Base-by-base conservation (phyloP, 805 yeast genomes). In the Metschnikowia cerradonensis region DNA sequence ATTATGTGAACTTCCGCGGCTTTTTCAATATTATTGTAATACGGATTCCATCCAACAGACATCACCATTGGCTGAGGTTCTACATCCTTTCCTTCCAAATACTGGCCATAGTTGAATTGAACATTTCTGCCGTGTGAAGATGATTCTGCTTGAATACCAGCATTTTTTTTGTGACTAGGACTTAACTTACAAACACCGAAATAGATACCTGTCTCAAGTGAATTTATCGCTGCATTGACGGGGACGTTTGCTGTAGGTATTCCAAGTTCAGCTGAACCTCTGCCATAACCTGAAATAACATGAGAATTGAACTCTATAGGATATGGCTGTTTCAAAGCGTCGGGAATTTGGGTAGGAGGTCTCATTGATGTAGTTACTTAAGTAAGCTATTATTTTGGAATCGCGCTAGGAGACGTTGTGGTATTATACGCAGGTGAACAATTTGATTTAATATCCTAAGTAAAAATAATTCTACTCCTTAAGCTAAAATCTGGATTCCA, bases 11-110 rank as follows among this genome's bases (percentile, higher is more conserved):
- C 73, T 61, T 94, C 96, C 3, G 94, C 95, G 0, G 96, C 84
- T 68, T 88, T 89, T 59, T 79, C 79, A 45, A 80, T 75, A 67
- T 94, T 91, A 23, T 83, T 79, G 70, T 82, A 94, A 65, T 85
- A 92, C 36, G 99, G 98, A 64, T 94, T 94, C 88, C 90, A 89
- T 1, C 99, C 99, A 17, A 94, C 77, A 7, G 96, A 88, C 88
- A 92, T 86, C 7, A 94, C 99, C 84, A 90, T 90, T 0, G 97
- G 97, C 23, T 82, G 71, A 1, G 76, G 76, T 17, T 70, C 68
- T 46, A 75, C 75, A 2, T 77, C 69, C 38, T 76, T 79, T 0
- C 47, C 50, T n/a, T 50, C 31, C 43, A 90, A 68, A 8, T 67
- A 59, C 5, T 65, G 56, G 0, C 96, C 97, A 60, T 79, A 81